Conservation (phyloP, 257 asterid species). For the Marsdenia floribunda region DNA sequence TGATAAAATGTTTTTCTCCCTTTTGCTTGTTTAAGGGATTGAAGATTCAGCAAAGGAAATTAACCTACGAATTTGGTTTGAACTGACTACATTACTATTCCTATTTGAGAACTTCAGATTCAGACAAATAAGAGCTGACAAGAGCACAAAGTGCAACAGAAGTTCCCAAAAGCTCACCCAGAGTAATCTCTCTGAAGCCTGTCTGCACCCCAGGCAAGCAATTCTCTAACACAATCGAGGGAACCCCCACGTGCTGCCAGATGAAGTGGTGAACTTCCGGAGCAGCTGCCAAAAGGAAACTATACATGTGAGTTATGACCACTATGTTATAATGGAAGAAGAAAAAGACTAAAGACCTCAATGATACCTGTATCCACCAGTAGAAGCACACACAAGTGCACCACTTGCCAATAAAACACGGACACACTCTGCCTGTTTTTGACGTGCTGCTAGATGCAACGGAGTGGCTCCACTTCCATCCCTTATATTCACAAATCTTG, state of each 20-base stretch:
- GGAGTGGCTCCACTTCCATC: conserved; percentile 84
- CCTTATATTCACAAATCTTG: conserved; percentile 67
- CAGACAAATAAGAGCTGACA: not conserved
- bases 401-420: conserved; percentile 54
- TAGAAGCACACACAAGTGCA: conserved; percentile 71
- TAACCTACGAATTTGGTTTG: not conserved
- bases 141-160: not conserved
- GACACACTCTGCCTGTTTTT: conserved; percentile 56
- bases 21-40: not conserved
- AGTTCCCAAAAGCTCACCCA: conserved; percentile 41
- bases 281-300: conserved; percentile 38
- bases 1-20: not conserved
- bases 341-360: conserved; percentile 6
- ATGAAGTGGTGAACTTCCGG: conserved; percentile 81
- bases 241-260: conserved; percentile 85
- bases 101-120: not conserved
- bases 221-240: conserved; percentile 68
- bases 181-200: conserved; percentile 66
- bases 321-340: not conserved
- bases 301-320: not conserved
- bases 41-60: not conserved
- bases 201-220: conserved; percentile 85
- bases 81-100: not conserved
- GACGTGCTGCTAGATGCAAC: conserved; percentile 82
- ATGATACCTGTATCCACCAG: conserved; percentile 62